phyloP scores from a whole-genome alignment of 441 rosid genomes.

The Geranium incanum region DNA sequence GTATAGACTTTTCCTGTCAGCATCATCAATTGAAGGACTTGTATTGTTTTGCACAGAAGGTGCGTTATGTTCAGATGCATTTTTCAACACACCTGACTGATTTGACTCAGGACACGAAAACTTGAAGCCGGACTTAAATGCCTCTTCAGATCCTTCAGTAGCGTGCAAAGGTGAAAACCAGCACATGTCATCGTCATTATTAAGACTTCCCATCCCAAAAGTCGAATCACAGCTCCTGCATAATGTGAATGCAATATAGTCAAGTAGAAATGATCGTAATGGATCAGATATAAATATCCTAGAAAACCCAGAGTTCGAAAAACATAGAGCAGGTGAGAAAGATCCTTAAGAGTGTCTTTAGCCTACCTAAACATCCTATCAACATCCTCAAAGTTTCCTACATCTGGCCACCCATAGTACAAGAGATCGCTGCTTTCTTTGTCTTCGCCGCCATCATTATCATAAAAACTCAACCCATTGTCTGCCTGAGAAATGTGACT shows the following conservation, averaged over 20 bases:
- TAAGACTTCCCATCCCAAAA: slow-evolving; percentile 58
- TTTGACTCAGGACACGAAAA: slow-evolving; percentile 15
- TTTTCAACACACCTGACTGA: slow-evolving; percentile 20
- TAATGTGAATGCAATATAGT: background rate
- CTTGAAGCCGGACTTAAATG: slow-evolving; percentile 38
- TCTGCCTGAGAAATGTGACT: slow-evolving; percentile 41
- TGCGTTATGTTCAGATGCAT: slow-evolving; percentile 32
- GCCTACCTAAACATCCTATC: slow-evolving; percentile 78
- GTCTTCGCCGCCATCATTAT: slow-evolving; percentile 38
- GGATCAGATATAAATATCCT: background rate
- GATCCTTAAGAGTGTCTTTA: background rate
- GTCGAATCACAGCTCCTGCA: slow-evolving; percentile 77
- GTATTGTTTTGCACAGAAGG: slow-evolving; percentile 32
- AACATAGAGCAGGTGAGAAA: background rate
- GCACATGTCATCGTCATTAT: slow-evolving; percentile 53
- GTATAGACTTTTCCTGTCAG: slow-evolving; percentile 27
- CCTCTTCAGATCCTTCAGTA: slow-evolving; percentile 44
- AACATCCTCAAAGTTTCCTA: slow-evolving; percentile 81
- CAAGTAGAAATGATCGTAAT: background rate
- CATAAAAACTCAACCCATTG: slow-evolving; percentile 47
- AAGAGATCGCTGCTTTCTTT: slow-evolving; percentile 55
- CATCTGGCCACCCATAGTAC: slow-evolving; percentile 73
- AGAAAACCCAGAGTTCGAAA: background rate
- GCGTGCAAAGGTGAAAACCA: slow-evolving; percentile 63
- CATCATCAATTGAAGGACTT: slow-evolving; percentile 30